Evolutionary conservation across 345 rosid genomes (phyloP), one percentile per base, ranked within the genome.

Genomic region (Populus simonii): DNA sequence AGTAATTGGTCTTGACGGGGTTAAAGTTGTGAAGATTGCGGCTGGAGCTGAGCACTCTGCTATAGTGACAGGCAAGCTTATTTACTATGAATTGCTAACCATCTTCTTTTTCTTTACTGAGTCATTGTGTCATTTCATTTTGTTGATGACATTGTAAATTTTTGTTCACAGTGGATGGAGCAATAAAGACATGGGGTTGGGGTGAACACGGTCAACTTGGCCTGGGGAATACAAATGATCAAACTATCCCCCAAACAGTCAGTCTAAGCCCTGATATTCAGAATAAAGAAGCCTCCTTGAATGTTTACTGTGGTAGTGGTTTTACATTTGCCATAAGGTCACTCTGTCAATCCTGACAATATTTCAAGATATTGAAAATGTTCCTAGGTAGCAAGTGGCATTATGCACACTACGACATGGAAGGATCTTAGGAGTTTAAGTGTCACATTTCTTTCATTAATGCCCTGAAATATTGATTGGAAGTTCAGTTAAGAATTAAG

Each of bases 191-290:
- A 70, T 93, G 96, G 98, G 98, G 99, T 66, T 96, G 99, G 99
- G 99, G 98, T 23, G 99, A 96, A 80, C 99, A 92, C 59, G 97
- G 98, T 72, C 97, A 96, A 83, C 93, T 96, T 79, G 98, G 98
- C 9, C 77, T 89, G 73, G 98, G 98, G 62, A 82, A 82, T 75
- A 82, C 93, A 65, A 8, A 49, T 29, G 97, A 93, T 74, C 90
- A 89, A 78, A 88, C 74, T 31, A 73, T 70, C 23, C 97, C 98
- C 38, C 87, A 74, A 74, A 70, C 69, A 7, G 90, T 93, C 71
- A 78, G 73, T 76, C 76, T 87, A 8, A 81, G 84, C 27, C 73
- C 80, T 25, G 78, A 71, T 61, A 57, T 53, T 81, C 53, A 35
- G 53, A 73, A 45, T 38, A 51, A 73, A 73, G 83, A 77, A 41